These are phyloP conservation scores for Cercis canadensis DNA, from an alignment of 306 rosid species.

Conservation along the genomic window DNA sequence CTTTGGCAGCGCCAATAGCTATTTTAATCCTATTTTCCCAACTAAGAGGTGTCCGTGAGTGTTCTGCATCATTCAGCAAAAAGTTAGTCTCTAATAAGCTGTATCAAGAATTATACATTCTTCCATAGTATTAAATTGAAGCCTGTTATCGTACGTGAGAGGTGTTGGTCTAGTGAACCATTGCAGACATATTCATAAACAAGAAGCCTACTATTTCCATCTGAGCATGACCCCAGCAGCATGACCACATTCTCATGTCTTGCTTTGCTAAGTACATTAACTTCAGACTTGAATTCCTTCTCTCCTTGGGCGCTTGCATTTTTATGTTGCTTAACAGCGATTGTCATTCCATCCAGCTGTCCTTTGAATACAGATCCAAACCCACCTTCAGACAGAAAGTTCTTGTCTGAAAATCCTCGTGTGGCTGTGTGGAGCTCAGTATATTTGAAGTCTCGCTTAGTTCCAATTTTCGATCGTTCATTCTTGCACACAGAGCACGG, in stretches of 20 bases:
- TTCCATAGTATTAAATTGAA: too few species aligned
- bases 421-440: constrained; percentile 66
- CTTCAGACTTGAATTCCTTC: constrained; percentile 82
- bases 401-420: constrained; percentile 54
- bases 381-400: constrained; percentile 87
- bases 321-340: constrained; percentile 91
- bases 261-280: constrained; percentile 71
- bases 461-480: constrained; percentile 56
- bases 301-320: constrained; percentile 78
- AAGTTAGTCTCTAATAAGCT: not conserved
- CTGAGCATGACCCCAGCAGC: constrained; percentile 83
- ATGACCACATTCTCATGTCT: constrained; percentile 85
- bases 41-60: constrained; percentile 39
- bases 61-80: not conserved
- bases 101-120: too few species aligned
- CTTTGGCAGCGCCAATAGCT: constrained; percentile 59
- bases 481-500: not conserved
- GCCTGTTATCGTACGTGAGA: constrained; percentile 47
- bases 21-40: constrained; percentile 60
- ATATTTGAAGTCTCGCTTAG: constrained; percentile 66
- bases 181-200: constrained; percentile 90
- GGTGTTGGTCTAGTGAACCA: constrained; percentile 78
- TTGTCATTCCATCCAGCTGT: constrained; percentile 52
- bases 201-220: constrained; percentile 73
- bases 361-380: constrained; percentile 82